Base-by-base conservation (phyloP, 2,329 filamentous ascomycete species). In the Coniochaeta sp. region DNA sequence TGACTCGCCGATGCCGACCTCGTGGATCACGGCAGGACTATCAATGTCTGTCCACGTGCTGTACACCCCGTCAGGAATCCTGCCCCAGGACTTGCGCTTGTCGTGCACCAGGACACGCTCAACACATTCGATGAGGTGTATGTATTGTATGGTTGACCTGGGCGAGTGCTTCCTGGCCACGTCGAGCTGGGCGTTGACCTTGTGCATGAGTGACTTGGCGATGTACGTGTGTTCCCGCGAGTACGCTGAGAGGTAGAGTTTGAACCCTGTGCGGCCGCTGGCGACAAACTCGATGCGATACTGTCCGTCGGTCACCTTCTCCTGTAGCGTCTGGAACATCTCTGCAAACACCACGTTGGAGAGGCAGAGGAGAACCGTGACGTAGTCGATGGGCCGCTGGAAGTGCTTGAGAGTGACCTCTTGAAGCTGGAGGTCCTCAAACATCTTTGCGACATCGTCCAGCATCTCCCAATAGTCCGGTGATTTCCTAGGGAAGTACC, bases 391-490 rank as follows among this genome's bases (percentile, higher is more conserved):
- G 8, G 54, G 54, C 14, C 54, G 54, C 34, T 57, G 54, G 54
- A 57, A 57, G 54, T 57, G 54, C 54, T 57, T 57, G n/a, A 57
- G 54, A 8, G 31, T 57, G 7, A 57, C 31, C 3, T 57, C 31
- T 24, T 57, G 54, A 2, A 57, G 5, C 14, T 57, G 54, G 8
- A 57, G 54, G 12, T 57, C 54, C 8, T 34, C 28, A 16, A 57
- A 57, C 54, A 57, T 38, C 28, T 57, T 57, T 31, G 54, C 28
- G 2, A 57, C 54, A 31, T 57, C 54, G 34, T 57, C 54, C 12
- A 57, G 12, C 54, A 57, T 57, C 31, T 36, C 54, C 54, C 54
- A 57, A n/a, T 57, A 57, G 34, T 57, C 34, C 3, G 54, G 54
- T 1, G 54, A 57, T 16, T 28, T 28, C 8, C 54, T 11, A 11